A percentile compares a stretch with the other conserved stretches of the same genome.
phyloP scores from a whole-genome alignment of 768 basidiomycete species.

The Agaricus subrufescens region DNA sequence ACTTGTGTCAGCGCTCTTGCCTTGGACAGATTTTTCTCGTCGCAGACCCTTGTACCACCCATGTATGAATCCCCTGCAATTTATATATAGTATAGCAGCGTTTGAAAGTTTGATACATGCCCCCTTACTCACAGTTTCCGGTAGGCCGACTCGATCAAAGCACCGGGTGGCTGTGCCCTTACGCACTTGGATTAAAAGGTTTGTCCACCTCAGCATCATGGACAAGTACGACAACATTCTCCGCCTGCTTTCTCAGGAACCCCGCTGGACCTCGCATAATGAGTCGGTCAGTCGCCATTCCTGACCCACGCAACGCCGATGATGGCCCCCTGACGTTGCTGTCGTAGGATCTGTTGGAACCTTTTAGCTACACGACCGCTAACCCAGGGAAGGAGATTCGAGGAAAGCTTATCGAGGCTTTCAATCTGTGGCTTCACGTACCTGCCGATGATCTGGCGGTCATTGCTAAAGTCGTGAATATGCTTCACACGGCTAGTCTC shows the following conservation, averaged over 20 bases:
- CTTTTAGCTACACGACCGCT: conserved; percentile 77
- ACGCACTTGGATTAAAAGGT: background rate
- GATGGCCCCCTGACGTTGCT: background rate
- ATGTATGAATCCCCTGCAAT: too few relatives aligned
- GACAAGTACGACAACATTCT: conserved; percentile 38
- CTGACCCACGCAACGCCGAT: background rate
- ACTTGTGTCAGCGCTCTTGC: too few relatives aligned
- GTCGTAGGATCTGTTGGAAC: conserved; percentile 48
- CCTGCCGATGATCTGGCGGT: conserved; percentile 63
- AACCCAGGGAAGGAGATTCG: conserved; percentile 94
- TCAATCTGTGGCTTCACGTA: conserved; percentile 89
- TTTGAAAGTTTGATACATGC: too few relatives aligned
- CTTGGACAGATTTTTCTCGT: too few relatives aligned
- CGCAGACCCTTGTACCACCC: too few relatives aligned
- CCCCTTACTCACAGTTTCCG: background rate
- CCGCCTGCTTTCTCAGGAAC: conserved; percentile 22
- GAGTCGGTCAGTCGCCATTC: conserved; percentile 24
- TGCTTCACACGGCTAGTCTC: conserved; percentile 92
- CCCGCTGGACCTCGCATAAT: conserved; percentile 30
- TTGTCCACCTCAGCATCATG: conserved; percentile 11
- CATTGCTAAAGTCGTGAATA: conserved; percentile 81
- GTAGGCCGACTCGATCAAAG: background rate
- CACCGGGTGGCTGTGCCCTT: conserved; percentile 7
- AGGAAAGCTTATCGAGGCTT: conserved; percentile 81
- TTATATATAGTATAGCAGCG: too few relatives aligned